Percentiles rank a stretch among this genome's conserved stretches.
These are phyloP conservation scores for Nicotiana sylvestris DNA, from an alignment of 257 asterid species.

Conservation along the genomic window DNA sequence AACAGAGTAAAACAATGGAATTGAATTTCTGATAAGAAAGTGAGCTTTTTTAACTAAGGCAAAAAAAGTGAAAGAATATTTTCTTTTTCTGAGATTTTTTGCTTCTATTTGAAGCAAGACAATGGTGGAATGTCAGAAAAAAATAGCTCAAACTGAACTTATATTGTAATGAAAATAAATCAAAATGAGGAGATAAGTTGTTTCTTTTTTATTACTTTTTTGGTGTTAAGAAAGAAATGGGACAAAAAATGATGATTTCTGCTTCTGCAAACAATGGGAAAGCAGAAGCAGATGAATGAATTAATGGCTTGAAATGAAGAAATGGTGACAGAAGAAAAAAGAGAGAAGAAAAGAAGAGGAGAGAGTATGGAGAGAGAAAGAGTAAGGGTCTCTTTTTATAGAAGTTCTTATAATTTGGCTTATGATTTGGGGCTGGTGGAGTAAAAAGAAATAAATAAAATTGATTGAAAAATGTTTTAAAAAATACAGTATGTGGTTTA, in stretches of 20 bases:
- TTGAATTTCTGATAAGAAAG: no score
- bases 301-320: not conserved
- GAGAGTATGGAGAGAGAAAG: not conserved
- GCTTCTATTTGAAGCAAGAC: not conserved
- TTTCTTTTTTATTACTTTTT: no score
- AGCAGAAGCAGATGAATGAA: slow-evolving; percentile 5
- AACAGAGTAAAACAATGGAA: not conserved
- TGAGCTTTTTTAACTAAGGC: not conserved
- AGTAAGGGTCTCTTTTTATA: not conserved
- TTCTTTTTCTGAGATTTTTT: not conserved
- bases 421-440: not conserved
- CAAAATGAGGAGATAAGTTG: not conserved
- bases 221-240: not conserved
- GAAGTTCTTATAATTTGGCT: not conserved
- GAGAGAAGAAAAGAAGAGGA: not conserved
- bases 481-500: no score
- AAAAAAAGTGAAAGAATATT: not conserved
- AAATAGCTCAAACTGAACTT: not conserved
- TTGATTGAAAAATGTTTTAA: not conserved
- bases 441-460: not conserved
- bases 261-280: slow-evolving; percentile 3
- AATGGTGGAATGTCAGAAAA: not conserved
- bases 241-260: not conserved
- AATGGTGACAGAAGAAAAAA: not conserved
- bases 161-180: not conserved